Percentiles rank a stretch among this genome's conserved stretches.
Conservation (phyloP, 345 rosid genomes). For the Melaleuca alternifolia region DNA sequence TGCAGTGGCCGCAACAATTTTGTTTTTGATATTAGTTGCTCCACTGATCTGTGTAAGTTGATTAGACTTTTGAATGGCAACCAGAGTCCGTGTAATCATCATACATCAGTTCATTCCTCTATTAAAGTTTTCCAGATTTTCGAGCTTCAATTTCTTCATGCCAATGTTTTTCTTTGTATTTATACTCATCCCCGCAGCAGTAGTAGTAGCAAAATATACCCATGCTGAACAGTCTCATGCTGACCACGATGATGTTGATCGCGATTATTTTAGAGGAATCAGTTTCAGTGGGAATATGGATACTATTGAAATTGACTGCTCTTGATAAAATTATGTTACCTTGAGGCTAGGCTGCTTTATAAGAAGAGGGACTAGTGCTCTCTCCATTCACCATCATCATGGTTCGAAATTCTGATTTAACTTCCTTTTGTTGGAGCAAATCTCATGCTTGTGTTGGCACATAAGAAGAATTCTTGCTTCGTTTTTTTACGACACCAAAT, state of each 20-base stretch:
- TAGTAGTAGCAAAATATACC: background rate
- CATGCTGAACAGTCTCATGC: background rate
- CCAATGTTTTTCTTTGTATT: background rate
- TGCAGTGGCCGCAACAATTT: slow-evolving; percentile 38
- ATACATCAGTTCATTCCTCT: background rate
- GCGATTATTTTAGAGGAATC: background rate
- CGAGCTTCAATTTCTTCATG: background rate
- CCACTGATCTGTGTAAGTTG: slow-evolving; percentile 3
- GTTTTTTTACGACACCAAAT: background rate
- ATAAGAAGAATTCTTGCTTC: background rate
- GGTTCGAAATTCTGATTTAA: background rate
- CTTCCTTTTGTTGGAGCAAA: background rate
- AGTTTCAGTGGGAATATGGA: background rate
- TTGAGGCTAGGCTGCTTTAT: background rate
- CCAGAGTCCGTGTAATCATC: background rate
- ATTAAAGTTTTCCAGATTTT: background rate
- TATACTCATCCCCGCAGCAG: background rate
- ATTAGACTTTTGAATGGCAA: background rate
- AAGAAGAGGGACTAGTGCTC: background rate
- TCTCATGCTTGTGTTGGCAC: background rate
- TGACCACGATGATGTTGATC: background rate
- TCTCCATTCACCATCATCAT: background rate
- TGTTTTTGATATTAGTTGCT: slow-evolving; percentile 29
- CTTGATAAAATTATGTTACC: background rate
- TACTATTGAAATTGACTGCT: background rate